Evolutionary conservation across 2,329 filamentous ascomycete genomes (phyloP), one percentile per base, ranked within the genome.

Genomic region (Ceratocystis ficicola): DNA sequence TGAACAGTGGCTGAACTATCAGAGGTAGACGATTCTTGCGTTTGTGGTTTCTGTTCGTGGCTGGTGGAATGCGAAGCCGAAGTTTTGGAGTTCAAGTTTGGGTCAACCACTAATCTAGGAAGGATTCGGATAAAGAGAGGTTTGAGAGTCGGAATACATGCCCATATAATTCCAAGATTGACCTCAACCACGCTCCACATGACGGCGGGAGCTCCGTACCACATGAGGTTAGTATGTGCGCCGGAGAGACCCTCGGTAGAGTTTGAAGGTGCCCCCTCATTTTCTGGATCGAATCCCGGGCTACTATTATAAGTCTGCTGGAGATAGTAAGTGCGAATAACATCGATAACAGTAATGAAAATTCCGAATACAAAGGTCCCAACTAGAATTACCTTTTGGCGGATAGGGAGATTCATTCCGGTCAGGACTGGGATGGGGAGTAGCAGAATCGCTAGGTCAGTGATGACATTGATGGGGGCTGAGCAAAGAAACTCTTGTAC

Each of bases 181-280:
- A 96, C 90, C 74, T 96, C 92, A 65, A 96, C 85, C 12, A 87
- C 88, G 17, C 89, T 93, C 93, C 92, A 97, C 89, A 96, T 93
- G 72, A 95, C 87, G 0, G 90, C 89, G 4, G 91, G 77, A 0
- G 89, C 90, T 0, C 89, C 89, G 72, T 93, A 91, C 86, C 84
- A 89, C 65, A 81, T 76, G 70, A 85, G 85, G 67, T 84, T 77
- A 1, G 74, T 71, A 55, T 79, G 79, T 55, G 77, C 77, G 6
- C 82, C 82, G 64, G 85, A 84, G 5, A 77, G 28, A 17, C 52
- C 28, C 3, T 32, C 1, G 25, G 6, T 52, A 22, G 48, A 12
- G 48, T 1, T 52, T 25, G 48, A 22, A 52, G 1, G 1, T 75
- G 10, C 77, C 75, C 7, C 74, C 70, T 1, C 75, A 73, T 65